Conservation (phyloP, 331 rosid genomes). For the Prunus yedoensis region DNA sequence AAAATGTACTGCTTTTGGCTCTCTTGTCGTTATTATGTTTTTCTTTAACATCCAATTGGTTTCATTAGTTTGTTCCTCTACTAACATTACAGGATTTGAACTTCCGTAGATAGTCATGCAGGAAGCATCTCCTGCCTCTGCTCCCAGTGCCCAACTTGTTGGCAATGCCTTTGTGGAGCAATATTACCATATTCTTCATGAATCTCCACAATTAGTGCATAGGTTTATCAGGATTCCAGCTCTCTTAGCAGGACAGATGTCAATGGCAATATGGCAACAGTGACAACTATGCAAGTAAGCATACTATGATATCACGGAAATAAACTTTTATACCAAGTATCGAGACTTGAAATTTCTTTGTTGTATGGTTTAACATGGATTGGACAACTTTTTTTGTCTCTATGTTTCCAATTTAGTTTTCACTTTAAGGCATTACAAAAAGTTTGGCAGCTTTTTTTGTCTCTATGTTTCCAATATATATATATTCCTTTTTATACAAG, state of each 20-base stretch:
- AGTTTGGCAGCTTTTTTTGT: not conserved
- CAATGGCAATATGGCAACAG: conserved; percentile 75
- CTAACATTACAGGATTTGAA: not conserved
- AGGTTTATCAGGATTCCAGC: conserved; percentile 85
- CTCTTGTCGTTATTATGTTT: not conserved
- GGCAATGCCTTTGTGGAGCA: conserved; percentile 97
- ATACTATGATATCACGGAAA: not conserved
- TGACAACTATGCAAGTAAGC: conserved; percentile 70
- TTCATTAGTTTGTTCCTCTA: not conserved
- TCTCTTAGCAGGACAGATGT: conserved; percentile 72
- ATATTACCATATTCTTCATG: conserved; percentile 87
- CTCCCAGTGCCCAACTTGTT: conserved; percentile 85
- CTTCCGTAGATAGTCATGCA: conserved; percentile 74
- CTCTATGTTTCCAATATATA: too few relatives aligned
- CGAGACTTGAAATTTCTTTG: not conserved
- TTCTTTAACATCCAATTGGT: not conserved
- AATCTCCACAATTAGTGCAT: conserved; percentile 86
- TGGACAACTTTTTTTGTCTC: not conserved
- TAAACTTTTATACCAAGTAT: not conserved
- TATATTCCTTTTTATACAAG: not conserved
- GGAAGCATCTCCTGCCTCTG: conserved; percentile 67
- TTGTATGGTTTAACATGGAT: not conserved
- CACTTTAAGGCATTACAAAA: not conserved
- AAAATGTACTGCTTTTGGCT: not conserved
- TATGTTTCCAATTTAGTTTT: not conserved